A percentile compares a stretch with the other conserved stretches of the same genome.
Evolutionary conservation across 106 monocot species (phyloP).

Genomic region (Amphibolis antarctica): DNA sequence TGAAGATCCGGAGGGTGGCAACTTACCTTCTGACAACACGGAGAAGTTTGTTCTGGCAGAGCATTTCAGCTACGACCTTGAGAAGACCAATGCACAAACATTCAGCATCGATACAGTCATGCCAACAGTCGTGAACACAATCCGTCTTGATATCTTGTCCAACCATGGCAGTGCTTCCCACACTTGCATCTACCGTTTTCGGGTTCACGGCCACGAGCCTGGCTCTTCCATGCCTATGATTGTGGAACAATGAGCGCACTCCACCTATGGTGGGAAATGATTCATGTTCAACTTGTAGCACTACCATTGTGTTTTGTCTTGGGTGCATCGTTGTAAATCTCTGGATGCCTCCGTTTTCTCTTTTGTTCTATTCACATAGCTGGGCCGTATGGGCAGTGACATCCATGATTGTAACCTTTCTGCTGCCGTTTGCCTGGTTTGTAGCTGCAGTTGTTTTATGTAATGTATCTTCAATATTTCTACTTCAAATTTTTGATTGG

Average conservation of each 20-base stretch:
- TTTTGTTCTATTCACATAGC: too few relatives aligned
- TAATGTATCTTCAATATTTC: too few relatives aligned
- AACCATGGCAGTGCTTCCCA: slow-evolving; percentile 59
- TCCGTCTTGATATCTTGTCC: slow-evolving; percentile 56
- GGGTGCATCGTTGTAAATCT: too few relatives aligned
- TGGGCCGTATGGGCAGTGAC: too few relatives aligned
- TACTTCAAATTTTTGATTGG: too few relatives aligned
- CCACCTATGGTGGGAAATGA: background rate
- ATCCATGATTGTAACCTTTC: too few relatives aligned
- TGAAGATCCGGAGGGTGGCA: background rate
- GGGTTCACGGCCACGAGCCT: slow-evolving; percentile 68
- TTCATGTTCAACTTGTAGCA: background rate
- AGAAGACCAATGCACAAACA: slow-evolving; percentile 62
- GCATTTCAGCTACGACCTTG: slow-evolving; percentile 64
- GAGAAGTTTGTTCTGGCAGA: slow-evolving; percentile 18
- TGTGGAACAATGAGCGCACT: background rate
- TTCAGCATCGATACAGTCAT: slow-evolving; percentile 24
- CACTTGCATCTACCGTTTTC: slow-evolving; percentile 83
- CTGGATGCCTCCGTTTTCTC: too few relatives aligned
- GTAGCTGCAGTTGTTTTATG: too few relatives aligned
- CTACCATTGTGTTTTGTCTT: background rate
- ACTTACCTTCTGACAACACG: background rate
- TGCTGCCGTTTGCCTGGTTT: too few relatives aligned
- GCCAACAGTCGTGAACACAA: slow-evolving; percentile 31
- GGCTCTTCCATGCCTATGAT: background rate